These are phyloP conservation scores for Microsporum canis DNA, from an alignment of 2,329 filamentous ascomycete species.

Conservation along the genomic window DNA sequence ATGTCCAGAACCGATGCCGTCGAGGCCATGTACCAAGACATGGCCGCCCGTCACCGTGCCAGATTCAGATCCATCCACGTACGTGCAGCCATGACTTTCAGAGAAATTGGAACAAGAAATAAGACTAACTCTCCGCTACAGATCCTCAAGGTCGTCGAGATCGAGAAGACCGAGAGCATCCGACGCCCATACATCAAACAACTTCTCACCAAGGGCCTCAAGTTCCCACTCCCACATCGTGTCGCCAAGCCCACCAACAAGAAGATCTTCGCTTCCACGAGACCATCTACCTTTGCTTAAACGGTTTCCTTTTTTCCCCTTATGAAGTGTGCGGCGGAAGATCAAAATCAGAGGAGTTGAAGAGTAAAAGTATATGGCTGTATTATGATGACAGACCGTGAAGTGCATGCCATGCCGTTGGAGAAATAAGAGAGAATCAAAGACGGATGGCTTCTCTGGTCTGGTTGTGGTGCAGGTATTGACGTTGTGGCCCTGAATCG, in stretches of 20 bases:
- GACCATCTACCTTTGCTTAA: constrained; percentile 97
- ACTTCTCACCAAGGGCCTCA: constrained; percentile 86
- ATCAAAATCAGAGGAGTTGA: not conserved
- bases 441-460: not conserved
- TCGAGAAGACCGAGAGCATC: constrained; percentile 88
- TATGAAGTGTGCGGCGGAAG: not conserved
- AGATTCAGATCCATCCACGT: constrained; percentile 98
- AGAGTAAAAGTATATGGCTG: constrained; percentile 1
- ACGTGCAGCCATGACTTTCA: constrained; percentile 37
- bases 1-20: constrained; percentile 92
- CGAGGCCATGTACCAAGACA: constrained; percentile 96
- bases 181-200: constrained; percentile 99
- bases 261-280: constrained; percentile 87
- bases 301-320: constrained; percentile 25
- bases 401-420: not conserved
- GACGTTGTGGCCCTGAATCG: constrained; percentile 1
- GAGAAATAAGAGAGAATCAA: not conserved
- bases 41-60: constrained; percentile 96
- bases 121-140: constrained; percentile 30
- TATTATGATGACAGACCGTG: not conserved
- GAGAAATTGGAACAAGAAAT: not conserved
- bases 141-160: constrained; percentile 97
- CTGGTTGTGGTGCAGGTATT: not conserved
- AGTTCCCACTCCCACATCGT: constrained; percentile 98
- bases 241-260: constrained; percentile 68